Evolutionary conservation across 352 stramenopile species (phyloP).

Genomic region (Plasmopara halstedii): DNA sequence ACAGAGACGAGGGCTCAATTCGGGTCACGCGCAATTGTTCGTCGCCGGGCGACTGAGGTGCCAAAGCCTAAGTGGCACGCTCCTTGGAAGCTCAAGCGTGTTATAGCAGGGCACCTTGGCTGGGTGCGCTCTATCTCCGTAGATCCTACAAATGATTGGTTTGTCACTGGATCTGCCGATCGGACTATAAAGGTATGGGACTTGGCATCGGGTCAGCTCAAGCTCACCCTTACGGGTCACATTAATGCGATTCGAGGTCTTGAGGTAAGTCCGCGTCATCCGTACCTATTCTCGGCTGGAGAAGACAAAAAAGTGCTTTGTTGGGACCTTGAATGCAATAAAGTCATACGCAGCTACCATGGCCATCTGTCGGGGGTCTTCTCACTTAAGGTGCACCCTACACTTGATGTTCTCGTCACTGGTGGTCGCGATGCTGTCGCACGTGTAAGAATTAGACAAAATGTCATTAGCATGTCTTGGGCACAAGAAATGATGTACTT

Average conservation of each 20-base stretch:
- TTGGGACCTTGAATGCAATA: conserved; percentile 99
- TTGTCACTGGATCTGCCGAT: conserved; percentile 96
- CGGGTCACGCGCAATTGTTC: conserved; percentile 56
- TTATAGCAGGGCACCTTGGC: conserved; percentile 93
- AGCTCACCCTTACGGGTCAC: conserved; percentile 98
- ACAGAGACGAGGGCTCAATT: conserved; percentile 41
- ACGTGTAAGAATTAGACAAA: conserved; percentile 33
- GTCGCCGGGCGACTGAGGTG: conserved; percentile 77
- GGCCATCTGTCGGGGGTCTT: conserved; percentile 99
- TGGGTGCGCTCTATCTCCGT: conserved; percentile 98
- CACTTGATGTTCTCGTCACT: conserved; percentile 97
- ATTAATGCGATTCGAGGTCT: conserved; percentile 97
- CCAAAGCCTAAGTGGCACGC: conserved; percentile 98
- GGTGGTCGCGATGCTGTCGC: conserved; percentile 89
- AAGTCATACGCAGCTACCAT: conserved; percentile 99
- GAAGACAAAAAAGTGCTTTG: conserved; percentile 99
- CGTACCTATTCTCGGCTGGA: conserved; percentile 97
- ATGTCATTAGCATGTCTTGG: conserved; percentile 46
- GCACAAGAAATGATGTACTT: neutral
- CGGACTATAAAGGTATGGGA: conserved; percentile 99
- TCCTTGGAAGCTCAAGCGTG: conserved; percentile 96
- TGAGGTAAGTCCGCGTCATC: conserved; percentile 92
- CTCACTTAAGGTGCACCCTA: conserved; percentile 95
- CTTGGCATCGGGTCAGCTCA: conserved; percentile 94
- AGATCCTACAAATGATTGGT: conserved; percentile 98